Evolutionary conservation across 2,329 filamentous ascomycete species (phyloP).

Genomic region (Talaromyces piceae): DNA sequence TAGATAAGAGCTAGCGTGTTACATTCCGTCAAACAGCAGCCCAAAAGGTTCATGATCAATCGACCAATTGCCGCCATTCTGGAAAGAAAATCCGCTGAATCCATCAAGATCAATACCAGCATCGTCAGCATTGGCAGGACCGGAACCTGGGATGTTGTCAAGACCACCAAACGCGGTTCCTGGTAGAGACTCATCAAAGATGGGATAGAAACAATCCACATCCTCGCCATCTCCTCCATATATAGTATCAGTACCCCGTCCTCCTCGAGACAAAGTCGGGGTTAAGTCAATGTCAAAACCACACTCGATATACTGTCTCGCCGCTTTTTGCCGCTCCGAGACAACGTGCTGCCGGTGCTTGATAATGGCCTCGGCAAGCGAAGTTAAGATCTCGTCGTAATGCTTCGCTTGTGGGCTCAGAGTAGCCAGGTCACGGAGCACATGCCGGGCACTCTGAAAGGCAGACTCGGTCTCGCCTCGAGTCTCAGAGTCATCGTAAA

Average conservation of each 20-base stretch:
- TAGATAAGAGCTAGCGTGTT: no score
- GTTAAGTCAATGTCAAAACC: constrained; percentile 7
- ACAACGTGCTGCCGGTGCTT: constrained; percentile 30
- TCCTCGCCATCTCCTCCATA: not conserved
- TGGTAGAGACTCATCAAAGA: not conserved
- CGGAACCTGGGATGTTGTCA: not conserved
- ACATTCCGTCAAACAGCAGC: constrained; percentile 9
- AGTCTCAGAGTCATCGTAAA: constrained; percentile 19
- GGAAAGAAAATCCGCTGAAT: constrained; percentile 8
- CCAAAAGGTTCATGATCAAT: constrained; percentile 11
- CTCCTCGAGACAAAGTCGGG: not conserved
- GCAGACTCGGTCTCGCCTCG: constrained; percentile 41
- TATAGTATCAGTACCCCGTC: not conserved
- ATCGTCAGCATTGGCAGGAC: not conserved
- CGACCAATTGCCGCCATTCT: constrained; percentile 7
- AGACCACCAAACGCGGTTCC: not conserved
- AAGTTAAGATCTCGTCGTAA: constrained; percentile 49
- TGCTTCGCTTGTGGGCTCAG: constrained; percentile 51
- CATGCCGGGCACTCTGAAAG: constrained; percentile 44
- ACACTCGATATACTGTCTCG: constrained; percentile 8
- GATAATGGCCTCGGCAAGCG: constrained; percentile 40
- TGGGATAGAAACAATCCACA: not conserved
- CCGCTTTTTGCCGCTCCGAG: constrained; percentile 6
- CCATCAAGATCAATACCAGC: constrained; percentile 9
- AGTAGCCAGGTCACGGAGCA: constrained; percentile 42